Conservation (phyloP, 176 grass and related monocot genomes). For the Tillandsia fasciculata region DNA sequence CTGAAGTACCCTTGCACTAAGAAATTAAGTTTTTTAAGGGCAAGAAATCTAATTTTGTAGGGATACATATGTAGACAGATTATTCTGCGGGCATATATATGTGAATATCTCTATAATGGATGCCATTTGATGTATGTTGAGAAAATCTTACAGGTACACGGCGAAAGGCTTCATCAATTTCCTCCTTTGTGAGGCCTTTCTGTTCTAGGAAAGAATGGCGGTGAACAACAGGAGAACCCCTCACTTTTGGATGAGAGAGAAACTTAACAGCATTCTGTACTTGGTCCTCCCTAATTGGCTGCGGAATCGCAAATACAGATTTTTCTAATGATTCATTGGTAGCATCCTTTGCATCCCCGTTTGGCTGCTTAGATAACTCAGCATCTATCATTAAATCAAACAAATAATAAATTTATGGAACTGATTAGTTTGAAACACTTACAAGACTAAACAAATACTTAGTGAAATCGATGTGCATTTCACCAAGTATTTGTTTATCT, state of each 20-base stretch:
- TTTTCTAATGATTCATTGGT: conserved; percentile 11
- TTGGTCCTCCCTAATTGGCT: conserved; percentile 20
- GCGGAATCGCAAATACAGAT: not conserved
- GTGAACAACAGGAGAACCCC: conserved; percentile 14
- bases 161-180: conserved; percentile 28
- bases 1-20: too few relatives aligned
- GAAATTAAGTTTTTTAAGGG: too few relatives aligned
- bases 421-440: too few relatives aligned
- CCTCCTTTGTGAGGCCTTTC: conserved; percentile 25
- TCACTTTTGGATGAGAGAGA: conserved; percentile 25
- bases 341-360: not conserved
- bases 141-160: conserved; percentile 18
- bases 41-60: too few relatives aligned
- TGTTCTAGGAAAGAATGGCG: conserved; percentile 22
- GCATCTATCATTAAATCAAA: not conserved
- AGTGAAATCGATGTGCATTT: too few relatives aligned
- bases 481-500: too few relatives aligned
- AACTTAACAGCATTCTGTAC: conserved; percentile 23
- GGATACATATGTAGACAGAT: too few relatives aligned
- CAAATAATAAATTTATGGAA: too few relatives aligned
- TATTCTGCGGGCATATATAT: too few relatives aligned
- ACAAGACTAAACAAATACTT: too few relatives aligned
- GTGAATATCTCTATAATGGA: too few relatives aligned
- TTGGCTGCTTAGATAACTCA: not conserved
- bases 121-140: not conserved